Evolutionary conservation across 768 basidiomycete genomes (phyloP).

Genomic region (Leccinum subtestaceum): DNA sequence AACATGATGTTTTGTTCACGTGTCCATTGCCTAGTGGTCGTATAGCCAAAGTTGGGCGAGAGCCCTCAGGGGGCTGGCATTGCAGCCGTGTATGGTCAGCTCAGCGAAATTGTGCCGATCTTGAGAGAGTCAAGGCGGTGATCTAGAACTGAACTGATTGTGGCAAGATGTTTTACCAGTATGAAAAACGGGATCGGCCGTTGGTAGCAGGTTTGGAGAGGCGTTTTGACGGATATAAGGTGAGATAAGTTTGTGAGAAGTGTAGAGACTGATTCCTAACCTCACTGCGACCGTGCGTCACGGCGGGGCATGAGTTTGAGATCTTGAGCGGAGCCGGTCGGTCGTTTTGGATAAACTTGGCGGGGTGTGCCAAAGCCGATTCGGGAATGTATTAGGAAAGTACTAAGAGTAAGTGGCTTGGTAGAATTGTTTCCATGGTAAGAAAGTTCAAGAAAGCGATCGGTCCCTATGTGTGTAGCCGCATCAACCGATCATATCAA

Average conservation of each 20-base stretch:
- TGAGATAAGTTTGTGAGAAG: slow-evolving; percentile 8
- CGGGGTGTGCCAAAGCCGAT: background rate
- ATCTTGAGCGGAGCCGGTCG: slow-evolving; percentile 1
- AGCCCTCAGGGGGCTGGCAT: background rate
- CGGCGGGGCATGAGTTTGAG: slow-evolving; percentile 5
- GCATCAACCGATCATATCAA: slow-evolving; percentile 24
- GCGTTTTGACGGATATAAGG: slow-evolving; percentile 21
- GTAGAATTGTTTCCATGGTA: slow-evolving; percentile 30
- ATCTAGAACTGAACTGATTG: slow-evolving; percentile 6
- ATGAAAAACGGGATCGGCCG: slow-evolving; percentile 18
- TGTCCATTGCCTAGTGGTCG: background rate
- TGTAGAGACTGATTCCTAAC: background rate
- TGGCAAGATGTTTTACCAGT: background rate
- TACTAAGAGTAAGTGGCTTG: slow-evolving; percentile 3
- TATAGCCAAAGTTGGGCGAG: background rate
- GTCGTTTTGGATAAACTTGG: background rate
- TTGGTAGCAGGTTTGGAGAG: slow-evolving; percentile 17
- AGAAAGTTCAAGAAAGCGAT: slow-evolving; percentile 22
- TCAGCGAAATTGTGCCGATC: slow-evolving; percentile 13
- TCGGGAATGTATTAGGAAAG: background rate
- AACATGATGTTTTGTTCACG: slow-evolving; percentile 2
- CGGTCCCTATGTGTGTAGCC: slow-evolving; percentile 12
- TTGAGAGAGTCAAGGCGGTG: slow-evolving; percentile 3
- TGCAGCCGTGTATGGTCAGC: background rate
- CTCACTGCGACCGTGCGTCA: slow-evolving; percentile 18